A percentile compares a stretch with the other conserved stretches of the same genome.
Evolutionary conservation across 2,329 filamentous ascomycete species (phyloP).

Genomic region (Passalora sequoiae): DNA sequence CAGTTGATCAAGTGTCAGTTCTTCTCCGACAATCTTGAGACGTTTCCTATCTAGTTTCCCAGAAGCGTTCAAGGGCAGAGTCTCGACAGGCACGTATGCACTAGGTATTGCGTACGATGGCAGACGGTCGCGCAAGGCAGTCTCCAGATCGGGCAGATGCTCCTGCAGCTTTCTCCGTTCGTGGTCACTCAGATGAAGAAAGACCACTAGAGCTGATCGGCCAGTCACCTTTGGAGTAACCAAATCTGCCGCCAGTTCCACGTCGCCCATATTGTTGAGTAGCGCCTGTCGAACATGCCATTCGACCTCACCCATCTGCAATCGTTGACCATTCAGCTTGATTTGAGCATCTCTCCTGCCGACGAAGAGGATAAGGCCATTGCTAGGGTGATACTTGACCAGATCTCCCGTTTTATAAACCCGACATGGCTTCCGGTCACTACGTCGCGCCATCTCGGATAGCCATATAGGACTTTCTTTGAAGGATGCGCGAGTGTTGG

Average conservation of each 20-base stretch:
- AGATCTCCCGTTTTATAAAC: conserved; percentile 50
- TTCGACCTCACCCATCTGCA: conserved; percentile 55
- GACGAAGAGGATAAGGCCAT: conserved; percentile 46
- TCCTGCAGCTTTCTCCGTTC: background rate
- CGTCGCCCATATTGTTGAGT: too few relatives aligned
- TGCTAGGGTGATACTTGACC: conserved; percentile 48
- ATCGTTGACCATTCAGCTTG: conserved; percentile 60
- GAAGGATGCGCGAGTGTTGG: conserved; percentile 31
- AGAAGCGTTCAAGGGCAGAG: conserved; percentile 42
- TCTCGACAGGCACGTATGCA: conserved; percentile 41
- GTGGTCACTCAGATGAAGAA: background rate
- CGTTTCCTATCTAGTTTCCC: conserved; percentile 33
- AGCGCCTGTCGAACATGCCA: too few relatives aligned
- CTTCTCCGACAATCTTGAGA: conserved; percentile 11
- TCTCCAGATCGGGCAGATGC: conserved; percentile 35
- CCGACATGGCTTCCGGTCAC: background rate
- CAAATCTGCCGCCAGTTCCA: background rate
- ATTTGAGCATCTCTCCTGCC: conserved; percentile 54
- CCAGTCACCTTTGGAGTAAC: background rate
- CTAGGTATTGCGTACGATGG: conserved; percentile 39
- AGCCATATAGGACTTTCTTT: conserved; percentile 29
- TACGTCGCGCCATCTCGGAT: background rate
- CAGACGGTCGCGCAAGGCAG: conserved; percentile 13
- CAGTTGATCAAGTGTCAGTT: background rate
- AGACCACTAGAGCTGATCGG: background rate